Conservation (phyloP, 31 red algal genomes). For the Porphyra umbilicalis region DNA sequence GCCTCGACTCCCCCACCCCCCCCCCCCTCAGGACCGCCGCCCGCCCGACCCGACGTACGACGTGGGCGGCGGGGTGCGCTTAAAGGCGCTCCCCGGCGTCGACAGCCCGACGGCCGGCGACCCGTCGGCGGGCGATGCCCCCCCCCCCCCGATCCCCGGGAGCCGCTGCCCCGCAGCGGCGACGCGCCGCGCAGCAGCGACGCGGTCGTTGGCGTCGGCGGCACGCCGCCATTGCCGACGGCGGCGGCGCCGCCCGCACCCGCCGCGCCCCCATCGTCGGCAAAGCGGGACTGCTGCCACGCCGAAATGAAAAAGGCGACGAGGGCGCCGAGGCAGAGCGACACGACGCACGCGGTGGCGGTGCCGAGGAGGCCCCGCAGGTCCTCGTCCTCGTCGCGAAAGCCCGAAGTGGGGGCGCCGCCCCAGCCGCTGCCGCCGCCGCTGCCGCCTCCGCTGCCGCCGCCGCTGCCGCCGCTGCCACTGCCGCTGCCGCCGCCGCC, state of each 20-base stretch:
- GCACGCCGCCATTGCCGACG: background rate
- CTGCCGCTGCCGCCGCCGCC: background rate
- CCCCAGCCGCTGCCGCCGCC: background rate
- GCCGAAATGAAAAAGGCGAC: background rate
- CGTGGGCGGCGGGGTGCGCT: background rate
- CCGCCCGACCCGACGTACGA: background rate
- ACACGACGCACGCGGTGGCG: background rate
- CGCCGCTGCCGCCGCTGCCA: background rate
- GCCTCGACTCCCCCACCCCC: too few species aligned
- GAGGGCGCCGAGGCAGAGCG: background rate
- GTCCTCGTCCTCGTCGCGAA: background rate
- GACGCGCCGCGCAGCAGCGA: background rate
- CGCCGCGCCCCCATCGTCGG: background rate
- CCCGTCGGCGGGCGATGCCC: background rate
- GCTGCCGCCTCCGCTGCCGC: background rate
- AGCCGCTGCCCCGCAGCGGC: background rate
- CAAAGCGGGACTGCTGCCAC: background rate
- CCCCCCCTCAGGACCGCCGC: background rate
- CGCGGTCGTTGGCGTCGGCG: background rate
- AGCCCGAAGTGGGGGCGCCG: background rate
- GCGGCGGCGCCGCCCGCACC: background rate
- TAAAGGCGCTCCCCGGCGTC: background rate
- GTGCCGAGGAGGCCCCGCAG: background rate
- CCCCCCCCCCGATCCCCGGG: background rate
- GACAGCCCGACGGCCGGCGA: background rate